Evolutionary conservation across 805 yeast genomes (phyloP), one percentile per base, ranked within the genome.

Genomic region (Pichia exigua): DNA sequence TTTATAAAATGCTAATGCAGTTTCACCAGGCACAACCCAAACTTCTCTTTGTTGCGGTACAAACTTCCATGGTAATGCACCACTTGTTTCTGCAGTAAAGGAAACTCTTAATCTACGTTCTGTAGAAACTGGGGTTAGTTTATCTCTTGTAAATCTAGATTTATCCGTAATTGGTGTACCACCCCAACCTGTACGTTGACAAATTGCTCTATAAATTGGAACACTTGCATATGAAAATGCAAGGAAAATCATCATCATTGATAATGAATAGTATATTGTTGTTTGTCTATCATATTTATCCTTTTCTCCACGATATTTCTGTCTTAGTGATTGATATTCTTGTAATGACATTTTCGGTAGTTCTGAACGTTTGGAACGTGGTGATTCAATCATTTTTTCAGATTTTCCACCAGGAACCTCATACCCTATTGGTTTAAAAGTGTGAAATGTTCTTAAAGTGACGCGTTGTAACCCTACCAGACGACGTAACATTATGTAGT

Each of bases 141-240:
- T 87, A 64, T 92, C 98, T 22, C 89, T 81, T 1, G 97, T 87
- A 68, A 94, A 87, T 60, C 78, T 82, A 12, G 82, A 66, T 44
- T 74, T 68, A 64, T 94, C 98, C 0, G 97, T 91, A 60, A 91
- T 85, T 12, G 98, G 98, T 10, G 85, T 83, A 42, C 99, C 99
- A 47, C 92, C 97, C 79, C 86, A 94, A 0, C 99, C 99, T 0
- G 97, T 91, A 67, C 95, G 78, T 60, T 91, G 87, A 73, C 99
- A 94, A 30, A 94, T 75, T 10, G 91, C 89, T 58, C 97, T 73
- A 67, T 94, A 94, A 8, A 94, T 70, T 5, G 98, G 98, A 20
- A 94, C 99, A 1, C 97, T 87, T 11, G 90, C 87, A 68, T 89
- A 94, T 0, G 95, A 78, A 7, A 92, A 72, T 0, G 95, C 87